Evolutionary conservation across 208 protist genomes (phyloP).

Genomic region (Herpetomonas samuelpessoai): DNA sequence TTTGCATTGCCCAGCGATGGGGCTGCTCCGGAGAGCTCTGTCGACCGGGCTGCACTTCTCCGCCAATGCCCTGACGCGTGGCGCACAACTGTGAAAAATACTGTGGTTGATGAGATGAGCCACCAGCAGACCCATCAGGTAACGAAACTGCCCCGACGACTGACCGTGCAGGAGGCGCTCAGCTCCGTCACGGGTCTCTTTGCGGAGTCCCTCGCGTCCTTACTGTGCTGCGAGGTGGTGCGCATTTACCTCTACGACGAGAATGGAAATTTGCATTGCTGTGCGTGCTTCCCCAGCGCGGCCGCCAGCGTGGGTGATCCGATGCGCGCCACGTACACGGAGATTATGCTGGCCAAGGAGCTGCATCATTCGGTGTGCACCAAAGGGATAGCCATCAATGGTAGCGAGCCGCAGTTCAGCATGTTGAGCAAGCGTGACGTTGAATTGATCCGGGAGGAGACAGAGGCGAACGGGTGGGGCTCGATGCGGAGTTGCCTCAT

Average conservation of each 20-base stretch:
- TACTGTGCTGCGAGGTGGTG: conserved; percentile 82
- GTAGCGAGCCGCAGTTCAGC: conserved; percentile 25
- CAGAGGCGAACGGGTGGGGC: conserved; percentile 43
- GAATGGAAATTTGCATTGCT: conserved; percentile 63
- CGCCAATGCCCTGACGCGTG: conserved; percentile 22
- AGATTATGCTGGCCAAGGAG: conserved; percentile 81
- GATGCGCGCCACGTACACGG: conserved; percentile 59
- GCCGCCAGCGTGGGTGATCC: conserved; percentile 49
- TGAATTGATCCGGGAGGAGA: conserved; percentile 28
- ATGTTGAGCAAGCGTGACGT: conserved; percentile 27
- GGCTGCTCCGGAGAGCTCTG: no score
- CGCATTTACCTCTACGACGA: conserved; percentile 86
- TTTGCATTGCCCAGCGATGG: no score
- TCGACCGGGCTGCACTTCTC: conserved; percentile 1
- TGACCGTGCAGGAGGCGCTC: conserved; percentile 16
- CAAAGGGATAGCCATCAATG: conserved; percentile 78
- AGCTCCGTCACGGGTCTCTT: conserved; percentile 39
- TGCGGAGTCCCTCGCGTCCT: conserved; percentile 71
- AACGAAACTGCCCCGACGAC: background rate
- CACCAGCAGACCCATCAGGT: background rate
- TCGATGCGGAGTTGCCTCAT: conserved; percentile 84
- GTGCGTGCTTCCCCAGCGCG: conserved; percentile 55
- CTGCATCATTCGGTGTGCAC: conserved; percentile 72
- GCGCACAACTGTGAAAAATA: conserved; percentile 11
- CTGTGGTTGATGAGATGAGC: conserved; percentile 15